Percentiles rank a stretch among this genome's conserved stretches.
Evolutionary conservation across 345 rosid species (phyloP).

Genomic region (Melastoma malabathricum): DNA sequence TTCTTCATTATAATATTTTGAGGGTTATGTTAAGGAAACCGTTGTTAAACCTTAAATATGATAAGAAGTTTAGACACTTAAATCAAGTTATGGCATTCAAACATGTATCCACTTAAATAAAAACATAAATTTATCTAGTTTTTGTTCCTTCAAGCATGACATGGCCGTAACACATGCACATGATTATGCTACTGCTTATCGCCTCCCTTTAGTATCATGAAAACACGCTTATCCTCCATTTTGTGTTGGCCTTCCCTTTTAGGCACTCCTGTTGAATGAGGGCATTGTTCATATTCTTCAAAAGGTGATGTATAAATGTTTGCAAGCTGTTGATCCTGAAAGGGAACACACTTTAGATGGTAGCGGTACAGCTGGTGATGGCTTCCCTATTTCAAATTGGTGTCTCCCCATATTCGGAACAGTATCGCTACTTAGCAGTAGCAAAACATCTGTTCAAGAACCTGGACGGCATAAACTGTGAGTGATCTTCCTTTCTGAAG

Average conservation of each 20-base stretch:
- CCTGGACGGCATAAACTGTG: constrained; percentile 37
- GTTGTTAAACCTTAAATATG: too few relatives aligned
- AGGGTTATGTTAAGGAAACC: too few relatives aligned
- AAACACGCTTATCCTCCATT: neutral
- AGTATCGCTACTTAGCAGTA: constrained; percentile 45
- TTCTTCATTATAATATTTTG: too few relatives aligned
- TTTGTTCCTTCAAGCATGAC: too few relatives aligned
- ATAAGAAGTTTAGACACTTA: too few relatives aligned
- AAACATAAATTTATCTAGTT: too few relatives aligned
- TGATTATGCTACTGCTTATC: neutral
- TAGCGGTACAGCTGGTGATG: constrained; percentile 28
- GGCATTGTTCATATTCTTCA: constrained; percentile 44
- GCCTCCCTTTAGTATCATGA: neutral
- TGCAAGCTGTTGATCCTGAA: constrained; percentile 38
- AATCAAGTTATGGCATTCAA: too few relatives aligned
- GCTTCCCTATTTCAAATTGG: constrained; percentile 41
- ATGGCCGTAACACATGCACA: neutral
- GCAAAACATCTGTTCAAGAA: constrained; percentile 23
- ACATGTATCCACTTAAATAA: too few relatives aligned
- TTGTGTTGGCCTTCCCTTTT: constrained; percentile 7
- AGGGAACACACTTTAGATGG: constrained; percentile 29
- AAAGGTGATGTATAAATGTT: constrained; percentile 56
- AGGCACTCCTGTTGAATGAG: constrained; percentile 60
- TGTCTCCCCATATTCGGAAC: constrained; percentile 66
- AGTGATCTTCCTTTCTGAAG: constrained; percentile 19